Base-by-base conservation (phyloP, 1,284 basidiomycete genomes). In the Mrakiaceae sp. region DNA sequence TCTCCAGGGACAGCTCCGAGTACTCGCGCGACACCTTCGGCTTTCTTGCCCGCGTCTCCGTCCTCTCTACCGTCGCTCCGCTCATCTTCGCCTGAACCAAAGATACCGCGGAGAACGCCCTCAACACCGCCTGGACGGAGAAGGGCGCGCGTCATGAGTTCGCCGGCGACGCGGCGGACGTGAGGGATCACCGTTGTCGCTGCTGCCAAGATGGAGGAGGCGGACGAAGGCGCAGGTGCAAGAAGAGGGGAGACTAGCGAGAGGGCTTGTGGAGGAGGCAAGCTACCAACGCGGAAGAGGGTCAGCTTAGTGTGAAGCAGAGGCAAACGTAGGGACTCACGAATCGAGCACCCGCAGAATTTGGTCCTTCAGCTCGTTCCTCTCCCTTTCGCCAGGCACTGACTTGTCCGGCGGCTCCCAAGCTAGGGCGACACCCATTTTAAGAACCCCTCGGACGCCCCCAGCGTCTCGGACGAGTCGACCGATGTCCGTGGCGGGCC, bases 121-220 rank as follows among this genome's bases (percentile, higher is more conserved):
- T 64, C 63, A 49, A 64, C 44, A 48, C 63, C 63, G 12, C 51
- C 58, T 3, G 63, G 63, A 27, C 58, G 47, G 16, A 64, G 56
- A 10, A 64, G 58, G 27, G 52, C 51, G 5, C 56, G 43, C 12
- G 63, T 64, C 63, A 64, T 60, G 16, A 64, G 44, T 2, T 39
- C 10, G 9, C 27, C 27, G 27, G 27, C 27, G 27, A 48, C 55
- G 11, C 40, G n/a, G n/a, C 40, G 14, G 7, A 61, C 50, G 47
- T 44, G 50, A 27, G 27, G 27, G 27, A 27, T 27, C 27, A 27
- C 27, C 27, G 27, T 27, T 27, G 27, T 27, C 27, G 27, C 27
- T 27, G 27, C 27, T 27, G 27, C 27, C 27, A 27, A 27, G 27
- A 27, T 27, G 27, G 27, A 27, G 27, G 27, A 27, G 27, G 27